A percentile compares a stretch with the other conserved stretches of the same genome.
Evolutionary conservation across 2,329 filamentous ascomycete species (phyloP).

Genomic region (Monilinia aucupariae): DNA sequence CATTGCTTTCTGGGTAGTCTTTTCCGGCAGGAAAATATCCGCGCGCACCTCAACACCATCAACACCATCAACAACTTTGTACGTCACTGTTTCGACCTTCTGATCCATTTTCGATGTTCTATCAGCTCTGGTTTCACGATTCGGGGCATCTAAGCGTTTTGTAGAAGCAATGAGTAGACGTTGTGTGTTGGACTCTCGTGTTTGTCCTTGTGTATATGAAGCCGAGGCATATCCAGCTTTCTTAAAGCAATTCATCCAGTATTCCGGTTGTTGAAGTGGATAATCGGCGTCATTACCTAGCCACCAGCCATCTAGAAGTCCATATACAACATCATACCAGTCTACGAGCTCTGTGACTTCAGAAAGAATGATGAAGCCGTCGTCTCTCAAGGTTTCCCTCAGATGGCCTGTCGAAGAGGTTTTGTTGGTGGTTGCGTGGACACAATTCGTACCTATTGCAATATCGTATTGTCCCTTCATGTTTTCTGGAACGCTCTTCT

Average conservation of each 20-base stretch:
- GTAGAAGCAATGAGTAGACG: constrained; percentile 10
- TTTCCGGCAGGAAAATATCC: constrained; percentile 5
- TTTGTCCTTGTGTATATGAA: constrained; percentile 22
- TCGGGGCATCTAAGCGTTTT: neutral
- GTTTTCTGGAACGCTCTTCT: constrained; percentile 19
- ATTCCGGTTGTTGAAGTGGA: constrained; percentile 21
- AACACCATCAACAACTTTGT: constrained; percentile 2
- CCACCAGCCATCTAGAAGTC: constrained; percentile 34
- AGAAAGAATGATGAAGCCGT: constrained; percentile 25
- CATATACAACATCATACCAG: constrained; percentile 31
- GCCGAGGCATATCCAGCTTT: constrained; percentile 19
- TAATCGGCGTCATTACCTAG: constrained; percentile 8
- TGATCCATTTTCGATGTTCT: neutral
- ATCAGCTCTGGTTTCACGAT: neutral
- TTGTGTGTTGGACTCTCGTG: constrained; percentile 17
- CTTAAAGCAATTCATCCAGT: constrained; percentile 21
- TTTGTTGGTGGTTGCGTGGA: constrained; percentile 28
- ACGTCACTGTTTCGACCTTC: neutral
- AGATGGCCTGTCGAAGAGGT: constrained; percentile 18
- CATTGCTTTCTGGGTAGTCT: neutral
- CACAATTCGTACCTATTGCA: constrained; percentile 26
- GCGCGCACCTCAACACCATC: constrained; percentile 4
- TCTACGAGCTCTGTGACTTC: constrained; percentile 26
- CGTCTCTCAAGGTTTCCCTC: constrained; percentile 17
- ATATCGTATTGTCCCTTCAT: constrained; percentile 21